A percentile compares a stretch with the other conserved stretches of the same genome.
Conservation (phyloP, 164 flowering plant species). For the Paratinospora sagittata region DNA sequence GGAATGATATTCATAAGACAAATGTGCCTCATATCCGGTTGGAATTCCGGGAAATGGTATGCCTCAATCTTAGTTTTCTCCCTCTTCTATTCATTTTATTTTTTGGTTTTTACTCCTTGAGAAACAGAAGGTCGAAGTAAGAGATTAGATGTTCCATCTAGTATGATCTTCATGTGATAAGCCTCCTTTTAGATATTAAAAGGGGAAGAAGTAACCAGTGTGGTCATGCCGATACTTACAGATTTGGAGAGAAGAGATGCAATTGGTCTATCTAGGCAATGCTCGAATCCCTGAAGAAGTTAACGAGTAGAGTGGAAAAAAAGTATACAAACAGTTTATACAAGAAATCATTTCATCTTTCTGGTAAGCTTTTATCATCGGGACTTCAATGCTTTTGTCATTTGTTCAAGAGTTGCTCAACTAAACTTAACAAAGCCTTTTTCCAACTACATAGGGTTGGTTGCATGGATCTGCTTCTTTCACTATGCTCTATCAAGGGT, state of each 20-base stretch:
- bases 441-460: too few relatives aligned
- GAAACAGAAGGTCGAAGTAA: background rate
- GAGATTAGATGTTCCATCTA: background rate
- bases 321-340: too few relatives aligned
- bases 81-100: background rate
- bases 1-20: constrained; percentile 90
- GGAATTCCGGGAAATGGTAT: constrained; percentile 85
- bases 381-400: background rate
- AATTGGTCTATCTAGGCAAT: constrained; percentile 64
- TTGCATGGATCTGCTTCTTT: too few relatives aligned
- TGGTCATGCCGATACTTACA: constrained; percentile 19
- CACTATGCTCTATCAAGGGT: too few relatives aligned
- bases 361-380: constrained; percentile 12
- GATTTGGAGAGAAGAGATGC: constrained; percentile 97
- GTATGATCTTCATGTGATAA: background rate
- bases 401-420: background rate
- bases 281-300: constrained; percentile 45
- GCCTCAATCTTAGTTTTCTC: constrained; percentile 3
- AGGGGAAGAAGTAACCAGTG: background rate
- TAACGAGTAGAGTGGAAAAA: constrained; percentile 23
- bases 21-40: constrained; percentile 95
- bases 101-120: background rate
- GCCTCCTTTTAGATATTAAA: background rate
- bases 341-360: background rate
- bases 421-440: background rate